A percentile compares a stretch with the other conserved stretches of the same genome.
Conservation (phyloP, 1,139 yeast species). For the Scheffersomyces segobiensis region DNA sequence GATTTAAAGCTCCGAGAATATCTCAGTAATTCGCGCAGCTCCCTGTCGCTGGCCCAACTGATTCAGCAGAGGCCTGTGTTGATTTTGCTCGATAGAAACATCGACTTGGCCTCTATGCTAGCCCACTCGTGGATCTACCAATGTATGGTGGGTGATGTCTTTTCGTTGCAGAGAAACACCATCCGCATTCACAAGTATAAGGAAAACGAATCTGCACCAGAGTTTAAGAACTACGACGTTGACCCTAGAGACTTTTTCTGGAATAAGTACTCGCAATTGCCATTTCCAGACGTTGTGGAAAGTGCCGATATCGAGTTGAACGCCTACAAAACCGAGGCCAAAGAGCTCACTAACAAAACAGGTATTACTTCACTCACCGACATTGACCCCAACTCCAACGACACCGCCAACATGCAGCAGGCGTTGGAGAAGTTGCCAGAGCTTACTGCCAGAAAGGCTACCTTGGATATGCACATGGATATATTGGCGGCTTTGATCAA, state of each 20-base stretch:
- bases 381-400: conserved; percentile 61
- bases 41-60: conserved; percentile 24
- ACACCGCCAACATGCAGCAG: conserved; percentile 77
- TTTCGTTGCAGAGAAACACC: conserved; percentile 76
- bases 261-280: conserved; percentile 78
- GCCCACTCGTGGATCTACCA: conserved; percentile 98
- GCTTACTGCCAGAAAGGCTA: conserved; percentile 80
- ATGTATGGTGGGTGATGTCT: conserved; percentile 92
- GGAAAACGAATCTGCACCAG: conserved; percentile 34
- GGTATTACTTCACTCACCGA: conserved; percentile 74
- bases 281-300: conserved; percentile 98
- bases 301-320: conserved; percentile 84
- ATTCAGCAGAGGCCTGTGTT: conserved; percentile 68
- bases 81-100: conserved; percentile 79
- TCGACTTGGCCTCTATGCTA: conserved; percentile 91
- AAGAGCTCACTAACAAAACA: conserved; percentile 76
- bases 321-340: conserved; percentile 82
- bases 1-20: conserved; percentile 84
- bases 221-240: conserved; percentile 68
- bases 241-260: conserved; percentile 95
- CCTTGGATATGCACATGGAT: conserved; percentile 96
- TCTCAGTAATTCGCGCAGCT: conserved; percentile 62
- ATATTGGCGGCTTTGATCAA: conserved; percentile 82
- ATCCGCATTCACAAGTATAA: conserved; percentile 46
- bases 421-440: conserved; percentile 94